Conservation (phyloP, 164 flowering plant genomes). For the Echeveria elegans region DNA sequence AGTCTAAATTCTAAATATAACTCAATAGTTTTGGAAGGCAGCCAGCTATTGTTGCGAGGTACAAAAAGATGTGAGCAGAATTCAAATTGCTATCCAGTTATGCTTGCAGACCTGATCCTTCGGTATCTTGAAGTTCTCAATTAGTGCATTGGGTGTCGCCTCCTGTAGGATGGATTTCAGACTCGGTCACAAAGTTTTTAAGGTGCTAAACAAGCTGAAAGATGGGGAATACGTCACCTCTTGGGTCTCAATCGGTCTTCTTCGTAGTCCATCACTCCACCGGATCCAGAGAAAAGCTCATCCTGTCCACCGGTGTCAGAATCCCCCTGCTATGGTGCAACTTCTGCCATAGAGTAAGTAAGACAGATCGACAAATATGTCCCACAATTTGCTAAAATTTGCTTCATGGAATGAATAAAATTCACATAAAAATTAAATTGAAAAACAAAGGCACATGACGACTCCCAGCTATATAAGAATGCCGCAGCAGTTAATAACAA, state of each 20-base stretch:
- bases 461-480: background rate
- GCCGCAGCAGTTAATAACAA: too few relatives aligned
- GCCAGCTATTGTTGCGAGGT: background rate
- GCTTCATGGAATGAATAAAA: too few relatives aligned
- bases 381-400: constrained; percentile 15
- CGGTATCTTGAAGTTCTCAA: background rate
- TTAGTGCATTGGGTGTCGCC: constrained; percentile 60
- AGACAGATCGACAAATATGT: constrained; percentile 82
- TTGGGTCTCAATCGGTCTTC: constrained; percentile 83
- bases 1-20: background rate
- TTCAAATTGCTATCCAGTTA: background rate
- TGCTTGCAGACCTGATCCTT: background rate
- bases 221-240: constrained; percentile 42
- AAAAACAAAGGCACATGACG: too few relatives aligned
- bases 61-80: background rate
- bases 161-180: constrained; percentile 26
- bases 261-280: constrained; percentile 91
- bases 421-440: too few relatives aligned
- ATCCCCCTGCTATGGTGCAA: constrained; percentile 90
- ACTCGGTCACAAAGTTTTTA: background rate
- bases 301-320: constrained; percentile 71
- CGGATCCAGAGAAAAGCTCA: constrained; percentile 71
- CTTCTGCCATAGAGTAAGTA: constrained; percentile 99
- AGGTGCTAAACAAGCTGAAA: background rate
- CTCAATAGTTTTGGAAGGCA: too few relatives aligned